These are phyloP conservation scores for Ceratocystis ficicola DNA, from an alignment of 2,329 filamentous ascomycete genomes.

Conservation along the genomic window DNA sequence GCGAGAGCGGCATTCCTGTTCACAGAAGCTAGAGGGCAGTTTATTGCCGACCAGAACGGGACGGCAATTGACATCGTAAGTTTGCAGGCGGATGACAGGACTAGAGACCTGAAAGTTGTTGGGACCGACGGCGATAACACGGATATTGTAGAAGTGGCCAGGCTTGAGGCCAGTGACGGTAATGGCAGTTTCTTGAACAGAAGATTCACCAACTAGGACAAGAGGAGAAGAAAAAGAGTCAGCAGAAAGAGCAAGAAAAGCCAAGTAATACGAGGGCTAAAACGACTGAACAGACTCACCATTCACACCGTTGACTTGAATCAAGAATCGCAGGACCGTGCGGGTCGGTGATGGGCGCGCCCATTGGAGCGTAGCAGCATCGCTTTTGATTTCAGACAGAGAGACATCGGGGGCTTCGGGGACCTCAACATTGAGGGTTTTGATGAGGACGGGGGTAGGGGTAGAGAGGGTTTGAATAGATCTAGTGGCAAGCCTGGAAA, in stretches of 20 bases:
- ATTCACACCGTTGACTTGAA: conserved; percentile 87
- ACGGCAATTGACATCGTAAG: conserved; percentile 52
- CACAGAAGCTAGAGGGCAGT: conserved; percentile 44
- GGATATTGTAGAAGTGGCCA: conserved; percentile 81
- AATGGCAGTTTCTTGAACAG: conserved; percentile 58
- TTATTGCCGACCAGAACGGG: conserved; percentile 47
- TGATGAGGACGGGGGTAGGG: conserved; percentile 80
- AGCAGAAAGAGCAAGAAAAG: neutral
- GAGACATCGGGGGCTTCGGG: conserved; percentile 81
- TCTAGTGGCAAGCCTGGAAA: conserved; percentile 65
- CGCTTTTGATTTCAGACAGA: conserved; percentile 74
- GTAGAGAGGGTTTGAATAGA: conserved; percentile 82
- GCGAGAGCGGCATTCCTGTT: conserved; percentile 37
- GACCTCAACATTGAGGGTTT: conserved; percentile 85
- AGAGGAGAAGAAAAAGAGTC: neutral
- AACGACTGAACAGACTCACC: conserved; percentile 41
- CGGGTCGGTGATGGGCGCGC: conserved; percentile 54
- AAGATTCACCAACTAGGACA: conserved; percentile 64
- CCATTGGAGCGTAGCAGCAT: conserved; percentile 86
- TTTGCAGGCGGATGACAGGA: conserved; percentile 70
- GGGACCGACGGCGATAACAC: conserved; percentile 79
- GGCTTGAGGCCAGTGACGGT: conserved; percentile 80
- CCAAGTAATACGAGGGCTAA: neutral
- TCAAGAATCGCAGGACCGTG: conserved; percentile 72
- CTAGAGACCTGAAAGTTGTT: conserved; percentile 91